Conservation (phyloP, 169 alveolate genomes). For the Babesia sp. region DNA sequence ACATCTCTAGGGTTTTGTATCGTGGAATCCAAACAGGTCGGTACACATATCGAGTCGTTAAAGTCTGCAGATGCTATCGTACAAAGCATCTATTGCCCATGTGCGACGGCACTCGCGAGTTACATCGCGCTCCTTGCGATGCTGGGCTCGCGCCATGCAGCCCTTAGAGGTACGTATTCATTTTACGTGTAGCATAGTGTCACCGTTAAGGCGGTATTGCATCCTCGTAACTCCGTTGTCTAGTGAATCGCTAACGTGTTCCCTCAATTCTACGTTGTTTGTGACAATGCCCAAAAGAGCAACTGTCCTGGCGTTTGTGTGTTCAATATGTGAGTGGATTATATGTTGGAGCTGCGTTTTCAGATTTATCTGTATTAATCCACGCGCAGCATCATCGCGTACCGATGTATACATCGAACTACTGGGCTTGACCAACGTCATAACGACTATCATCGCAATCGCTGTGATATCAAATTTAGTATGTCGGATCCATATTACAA, state of each 20-base stretch:
- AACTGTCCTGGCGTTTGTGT: too few relatives aligned
- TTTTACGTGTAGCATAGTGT: too few relatives aligned
- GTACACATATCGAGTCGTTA: not conserved
- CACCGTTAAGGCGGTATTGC: too few relatives aligned
- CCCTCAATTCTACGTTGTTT: too few relatives aligned
- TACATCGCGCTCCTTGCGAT: conserved; percentile 25
- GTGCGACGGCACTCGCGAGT: conserved; percentile 24
- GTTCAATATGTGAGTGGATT: too few relatives aligned
- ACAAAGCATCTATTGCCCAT: conserved; percentile 1
- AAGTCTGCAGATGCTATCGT: not conserved
- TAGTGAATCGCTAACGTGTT: too few relatives aligned
- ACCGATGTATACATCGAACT: conserved; percentile 7
- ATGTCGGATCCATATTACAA: not conserved
- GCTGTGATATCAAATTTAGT: conserved; percentile 4
- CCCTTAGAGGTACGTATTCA: conserved; percentile 53
- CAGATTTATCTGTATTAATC: not conserved
- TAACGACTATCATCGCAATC: not conserved
- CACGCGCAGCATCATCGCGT: not conserved
- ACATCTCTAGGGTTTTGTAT: not conserved
- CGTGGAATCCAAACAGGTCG: not conserved
- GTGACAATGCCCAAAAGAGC: too few relatives aligned
- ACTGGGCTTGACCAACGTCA: not conserved
- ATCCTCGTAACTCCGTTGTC: too few relatives aligned
- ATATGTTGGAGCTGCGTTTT: too few relatives aligned
- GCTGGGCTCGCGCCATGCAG: conserved; percentile 12